A percentile compares a stretch with the other conserved stretches of the same genome.
phyloP scores from a whole-genome alignment of 306 rosid species.

The Cicer pinnatifidum region DNA sequence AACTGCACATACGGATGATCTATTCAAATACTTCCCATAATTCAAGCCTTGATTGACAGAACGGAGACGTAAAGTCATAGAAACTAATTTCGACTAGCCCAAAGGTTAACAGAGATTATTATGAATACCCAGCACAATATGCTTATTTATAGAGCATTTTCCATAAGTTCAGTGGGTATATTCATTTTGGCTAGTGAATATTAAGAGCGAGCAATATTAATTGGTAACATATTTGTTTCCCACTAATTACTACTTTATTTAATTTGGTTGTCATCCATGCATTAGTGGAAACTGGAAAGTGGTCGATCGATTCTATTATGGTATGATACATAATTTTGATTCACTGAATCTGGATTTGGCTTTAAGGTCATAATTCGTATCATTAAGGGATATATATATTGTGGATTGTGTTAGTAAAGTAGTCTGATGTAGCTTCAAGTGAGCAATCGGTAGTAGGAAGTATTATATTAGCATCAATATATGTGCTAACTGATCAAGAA shows the following conservation, averaged over 20 bases:
- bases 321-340: not conserved
- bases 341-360: not conserved
- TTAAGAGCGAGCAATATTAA: too few relatives aligned
- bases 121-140: too few relatives aligned
- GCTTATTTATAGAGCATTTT: too few relatives aligned
- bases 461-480: constrained; percentile 71
- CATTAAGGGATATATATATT: too few relatives aligned
- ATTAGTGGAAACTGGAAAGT: not conserved
- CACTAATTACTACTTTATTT: not conserved
- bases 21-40: too few relatives aligned
- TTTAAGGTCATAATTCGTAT: constrained; percentile 2
- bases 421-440: constrained; percentile 55
- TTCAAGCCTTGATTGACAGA: too few relatives aligned
- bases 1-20: too few relatives aligned
- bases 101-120: too few relatives aligned
- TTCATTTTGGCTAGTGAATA: too few relatives aligned
- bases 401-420: constrained; percentile 47
- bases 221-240: not conserved
- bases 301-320: not conserved
- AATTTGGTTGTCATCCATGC: not conserved
- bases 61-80: too few relatives aligned
- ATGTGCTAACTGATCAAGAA: not conserved
- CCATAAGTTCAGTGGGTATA: too few relatives aligned
- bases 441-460: constrained; percentile 78
- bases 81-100: too few relatives aligned